A percentile compares a stretch with the other conserved stretches of the same genome.
Evolutionary conservation across 495 filamentous ascomycete genomes (phyloP).

Genomic region (Penicillium pancosmium): DNA sequence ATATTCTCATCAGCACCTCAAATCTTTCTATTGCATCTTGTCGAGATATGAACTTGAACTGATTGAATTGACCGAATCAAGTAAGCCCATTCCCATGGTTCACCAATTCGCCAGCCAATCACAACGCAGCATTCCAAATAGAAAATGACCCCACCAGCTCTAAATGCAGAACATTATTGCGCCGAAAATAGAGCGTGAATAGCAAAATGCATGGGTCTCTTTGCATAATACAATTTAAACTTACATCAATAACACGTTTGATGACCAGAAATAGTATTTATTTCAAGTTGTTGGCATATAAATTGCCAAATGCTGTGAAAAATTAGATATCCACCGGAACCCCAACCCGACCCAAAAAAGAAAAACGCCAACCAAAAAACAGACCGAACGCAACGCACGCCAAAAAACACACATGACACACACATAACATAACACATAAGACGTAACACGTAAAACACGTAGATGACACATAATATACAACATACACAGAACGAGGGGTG

Average conservation of each 20-base stretch:
- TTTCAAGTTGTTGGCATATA: background rate
- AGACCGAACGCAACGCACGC: slow-evolving; percentile 17
- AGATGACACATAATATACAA: slow-evolving; percentile 26
- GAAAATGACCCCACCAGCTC: background rate
- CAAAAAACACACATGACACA: slow-evolving; percentile 17
- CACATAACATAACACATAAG: slow-evolving; percentile 25
- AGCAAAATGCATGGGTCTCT: too few relatives aligned
- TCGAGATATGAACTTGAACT: too few relatives aligned
- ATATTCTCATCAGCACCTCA: too few relatives aligned
- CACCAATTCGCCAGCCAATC: background rate
- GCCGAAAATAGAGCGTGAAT: background rate
- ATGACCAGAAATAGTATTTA: background rate
- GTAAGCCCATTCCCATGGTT: background rate
- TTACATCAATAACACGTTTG: background rate
- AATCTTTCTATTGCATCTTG: too few relatives aligned
- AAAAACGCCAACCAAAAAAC: slow-evolving; percentile 9
- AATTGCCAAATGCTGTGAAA: background rate
- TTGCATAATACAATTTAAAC: background rate
- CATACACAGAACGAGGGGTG: slow-evolving; percentile 39
- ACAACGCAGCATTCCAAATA: background rate
- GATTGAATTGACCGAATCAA: background rate
- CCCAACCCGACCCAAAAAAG: slow-evolving; percentile 14
- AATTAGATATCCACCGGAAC: slow-evolving; percentile 15
- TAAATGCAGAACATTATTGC: background rate
- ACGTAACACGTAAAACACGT: slow-evolving; percentile 32